phyloP scores from a whole-genome alignment of 352 stramenopile species.

The Phytopythium mirpurense region DNA sequence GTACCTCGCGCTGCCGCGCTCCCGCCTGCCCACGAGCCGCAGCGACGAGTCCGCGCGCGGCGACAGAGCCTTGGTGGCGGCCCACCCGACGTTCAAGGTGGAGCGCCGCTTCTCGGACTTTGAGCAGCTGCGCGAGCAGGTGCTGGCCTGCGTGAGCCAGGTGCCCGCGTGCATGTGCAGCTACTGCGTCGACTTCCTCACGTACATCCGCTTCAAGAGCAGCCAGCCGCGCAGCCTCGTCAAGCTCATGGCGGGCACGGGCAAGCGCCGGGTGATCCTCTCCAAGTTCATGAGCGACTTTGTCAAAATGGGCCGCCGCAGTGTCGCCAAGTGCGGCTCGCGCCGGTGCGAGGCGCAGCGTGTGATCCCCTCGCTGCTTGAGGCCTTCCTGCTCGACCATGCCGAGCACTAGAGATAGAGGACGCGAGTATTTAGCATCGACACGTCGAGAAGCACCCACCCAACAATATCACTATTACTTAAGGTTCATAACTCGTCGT shows the following conservation, averaged over 20 bases:
- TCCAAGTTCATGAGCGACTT: conserved; percentile 32
- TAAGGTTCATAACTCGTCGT: too few relatives aligned
- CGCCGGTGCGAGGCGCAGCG: conserved; percentile 32
- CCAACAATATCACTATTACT: conserved; percentile 22
- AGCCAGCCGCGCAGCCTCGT: conserved; percentile 25
- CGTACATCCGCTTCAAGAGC: conserved; percentile 37
- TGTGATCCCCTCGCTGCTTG: conserved; percentile 29
- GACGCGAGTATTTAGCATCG: conserved; percentile 1
- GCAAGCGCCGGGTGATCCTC: conserved; percentile 27
- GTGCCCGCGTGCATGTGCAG: conserved; percentile 29
- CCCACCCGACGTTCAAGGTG: conserved; percentile 30
- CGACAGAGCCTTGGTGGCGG: not conserved
- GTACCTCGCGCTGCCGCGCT: conserved; percentile 28
- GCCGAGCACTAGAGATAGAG: conserved; percentile 13
- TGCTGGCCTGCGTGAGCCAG: conserved; percentile 23
- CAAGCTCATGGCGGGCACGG: conserved; percentile 21
- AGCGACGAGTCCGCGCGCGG: conserved; percentile 5
- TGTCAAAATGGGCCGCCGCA: conserved; percentile 26
- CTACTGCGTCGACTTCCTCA: conserved; percentile 33
- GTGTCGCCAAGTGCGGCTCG: conserved; percentile 9
- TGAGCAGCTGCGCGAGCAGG: conserved; percentile 34
- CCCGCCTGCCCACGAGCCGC: conserved; percentile 23
- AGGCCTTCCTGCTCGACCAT: conserved; percentile 33
- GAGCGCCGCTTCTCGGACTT: conserved; percentile 52
- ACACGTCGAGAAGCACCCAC: too few relatives aligned